Conservation (phyloP, 1,284 basidiomycete genomes). For the Ustilago vetiveriae region DNA sequence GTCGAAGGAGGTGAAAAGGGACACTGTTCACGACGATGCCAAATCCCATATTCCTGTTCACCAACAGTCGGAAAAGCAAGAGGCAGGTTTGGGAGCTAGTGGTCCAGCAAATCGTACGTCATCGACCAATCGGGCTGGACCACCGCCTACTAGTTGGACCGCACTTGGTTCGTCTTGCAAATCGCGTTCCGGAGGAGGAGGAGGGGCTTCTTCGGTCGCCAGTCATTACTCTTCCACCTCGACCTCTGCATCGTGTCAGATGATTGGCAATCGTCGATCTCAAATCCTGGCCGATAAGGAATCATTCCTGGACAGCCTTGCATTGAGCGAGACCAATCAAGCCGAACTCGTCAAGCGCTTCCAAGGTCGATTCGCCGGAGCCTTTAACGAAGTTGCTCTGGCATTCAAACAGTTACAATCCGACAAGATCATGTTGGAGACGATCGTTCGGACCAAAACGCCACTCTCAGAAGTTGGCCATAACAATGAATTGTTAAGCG, state of each 20-base stretch:
- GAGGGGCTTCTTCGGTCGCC: conserved; percentile 17
- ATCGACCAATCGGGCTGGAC: too few species aligned
- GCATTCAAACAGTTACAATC: conserved; percentile 61
- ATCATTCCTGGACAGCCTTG: conserved; percentile 15
- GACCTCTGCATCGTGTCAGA: too few species aligned
- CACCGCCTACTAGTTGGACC: too few species aligned
- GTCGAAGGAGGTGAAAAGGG: too few species aligned
- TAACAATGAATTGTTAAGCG: conserved; percentile 38
- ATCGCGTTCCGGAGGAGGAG: conserved; percentile 3
- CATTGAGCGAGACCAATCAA: conserved; percentile 22
- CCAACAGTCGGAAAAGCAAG: too few species aligned
- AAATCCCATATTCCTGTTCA: too few species aligned
- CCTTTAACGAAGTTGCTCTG: conserved; percentile 49
- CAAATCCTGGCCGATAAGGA: conserved; percentile 49
- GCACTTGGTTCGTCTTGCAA: too few species aligned
- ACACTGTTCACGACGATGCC: too few species aligned
- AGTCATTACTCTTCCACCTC: conserved; percentile 24
- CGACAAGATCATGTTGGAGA: conserved; percentile 55
- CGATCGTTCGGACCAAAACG: conserved; percentile 55
- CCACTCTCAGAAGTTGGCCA: conserved; percentile 46
- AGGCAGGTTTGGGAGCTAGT: too few species aligned
- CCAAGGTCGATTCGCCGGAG: conserved; percentile 53
- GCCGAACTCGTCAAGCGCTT: conserved; percentile 45
- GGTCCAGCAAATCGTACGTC: too few species aligned
- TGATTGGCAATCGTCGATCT: conserved; percentile 36